Conservation (phyloP, 208 protist genomes). For the Acanthamoeba castellanii region DNA sequence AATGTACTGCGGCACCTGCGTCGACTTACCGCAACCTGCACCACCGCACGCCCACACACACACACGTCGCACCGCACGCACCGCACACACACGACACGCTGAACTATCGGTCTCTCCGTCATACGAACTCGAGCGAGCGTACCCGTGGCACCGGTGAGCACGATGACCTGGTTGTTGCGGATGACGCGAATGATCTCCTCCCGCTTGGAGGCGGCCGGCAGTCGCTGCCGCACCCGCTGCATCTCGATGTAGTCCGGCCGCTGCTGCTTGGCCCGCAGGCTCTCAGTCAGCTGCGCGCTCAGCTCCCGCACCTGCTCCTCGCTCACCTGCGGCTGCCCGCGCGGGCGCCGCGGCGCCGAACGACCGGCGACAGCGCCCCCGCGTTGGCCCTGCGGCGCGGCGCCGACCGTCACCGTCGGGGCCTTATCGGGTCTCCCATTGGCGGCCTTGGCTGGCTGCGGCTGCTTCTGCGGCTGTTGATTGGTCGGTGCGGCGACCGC, state of each 20-base stretch:
- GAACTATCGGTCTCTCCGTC: too few species aligned
- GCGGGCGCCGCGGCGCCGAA: neutral
- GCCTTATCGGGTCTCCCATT: neutral
- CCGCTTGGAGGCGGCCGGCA: slow-evolving; percentile 77
- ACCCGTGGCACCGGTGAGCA: slow-evolving; percentile 24
- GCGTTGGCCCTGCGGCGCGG: neutral
- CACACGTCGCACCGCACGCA: neutral
- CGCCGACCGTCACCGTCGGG: neutral
- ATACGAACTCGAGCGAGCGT: neutral
- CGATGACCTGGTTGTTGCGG: slow-evolving; percentile 61
- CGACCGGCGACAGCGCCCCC: neutral
- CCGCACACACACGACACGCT: too few species aligned
- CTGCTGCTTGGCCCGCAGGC: neutral
- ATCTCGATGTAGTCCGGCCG: slow-evolving; percentile 21
- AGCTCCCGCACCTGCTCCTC: slow-evolving; percentile 10
- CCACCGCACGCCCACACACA: slow-evolving; percentile 88
- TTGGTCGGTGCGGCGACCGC: neutral
- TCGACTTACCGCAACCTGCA: slow-evolving; percentile 97
- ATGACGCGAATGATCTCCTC: slow-evolving; percentile 76
- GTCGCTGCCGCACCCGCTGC: slow-evolving; percentile 50
- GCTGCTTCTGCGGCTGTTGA: neutral
- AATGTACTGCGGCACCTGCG: slow-evolving; percentile 97
- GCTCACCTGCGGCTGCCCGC: neutral
- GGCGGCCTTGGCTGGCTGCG: neutral
- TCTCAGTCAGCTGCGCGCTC: slow-evolving; percentile 11